These are phyloP conservation scores for Aaosphaeria pasadenensis DNA, from an alignment of 2,329 filamentous ascomycete species.

Conservation along the genomic window DNA sequence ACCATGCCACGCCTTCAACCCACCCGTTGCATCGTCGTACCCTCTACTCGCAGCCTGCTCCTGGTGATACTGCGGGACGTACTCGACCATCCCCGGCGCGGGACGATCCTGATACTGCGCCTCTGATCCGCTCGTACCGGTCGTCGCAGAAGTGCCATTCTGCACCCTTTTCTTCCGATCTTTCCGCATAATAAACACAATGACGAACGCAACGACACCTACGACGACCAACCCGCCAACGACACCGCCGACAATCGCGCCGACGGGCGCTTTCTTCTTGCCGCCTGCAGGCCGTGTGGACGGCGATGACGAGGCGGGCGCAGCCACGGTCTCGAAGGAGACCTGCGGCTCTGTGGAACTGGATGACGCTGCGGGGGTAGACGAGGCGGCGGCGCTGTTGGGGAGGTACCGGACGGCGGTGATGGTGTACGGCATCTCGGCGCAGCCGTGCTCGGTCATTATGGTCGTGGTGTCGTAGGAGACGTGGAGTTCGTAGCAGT, in stretches of 20 bases:
- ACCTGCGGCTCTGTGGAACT: not conserved
- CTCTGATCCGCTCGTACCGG: not conserved
- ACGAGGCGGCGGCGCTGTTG: not conserved
- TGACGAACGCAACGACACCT: conserved; percentile 16
- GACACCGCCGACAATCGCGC: conserved; percentile 32
- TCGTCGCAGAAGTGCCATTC: conserved; percentile 2
- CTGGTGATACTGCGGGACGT: conserved; percentile 6
- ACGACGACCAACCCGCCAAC: conserved; percentile 26
- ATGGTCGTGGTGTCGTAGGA: conserved; percentile 21
- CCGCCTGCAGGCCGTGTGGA: not conserved
- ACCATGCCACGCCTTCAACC: no score
- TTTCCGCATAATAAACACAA: conserved; percentile 19
- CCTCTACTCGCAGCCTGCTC: no score
- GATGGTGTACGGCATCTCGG: not conserved
- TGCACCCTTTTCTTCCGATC: conserved; percentile 7
- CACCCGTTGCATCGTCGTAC: no score
- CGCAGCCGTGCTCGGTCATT: conserved; percentile 32
- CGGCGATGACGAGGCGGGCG: not conserved
- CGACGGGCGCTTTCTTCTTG: conserved; percentile 12
- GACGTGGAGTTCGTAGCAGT: conserved; percentile 28
- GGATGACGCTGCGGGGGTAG: conserved; percentile 4
- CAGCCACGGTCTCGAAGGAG: conserved; percentile 1
- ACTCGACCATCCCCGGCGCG: conserved; percentile 11
- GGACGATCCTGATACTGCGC: conserved; percentile 2
- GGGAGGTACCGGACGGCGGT: not conserved